These are phyloP conservation scores for Botrytis hyacinthi DNA, from an alignment of 2,329 filamentous ascomycete species.

Conservation along the genomic window DNA sequence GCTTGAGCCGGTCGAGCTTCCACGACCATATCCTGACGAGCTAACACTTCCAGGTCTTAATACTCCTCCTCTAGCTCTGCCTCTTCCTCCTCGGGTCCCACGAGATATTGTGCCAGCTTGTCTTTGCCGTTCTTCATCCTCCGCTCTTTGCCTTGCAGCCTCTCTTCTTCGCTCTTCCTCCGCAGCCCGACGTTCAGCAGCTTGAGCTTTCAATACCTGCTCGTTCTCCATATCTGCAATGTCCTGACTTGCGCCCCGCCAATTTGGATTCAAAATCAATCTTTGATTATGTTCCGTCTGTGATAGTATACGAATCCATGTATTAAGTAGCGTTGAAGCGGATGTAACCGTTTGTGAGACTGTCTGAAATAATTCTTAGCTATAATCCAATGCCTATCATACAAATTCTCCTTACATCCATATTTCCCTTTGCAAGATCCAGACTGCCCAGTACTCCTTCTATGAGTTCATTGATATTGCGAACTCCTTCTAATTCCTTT, in stretches of 20 bases:
- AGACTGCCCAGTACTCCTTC: conserved; percentile 73
- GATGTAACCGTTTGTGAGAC: conserved; percentile 83
- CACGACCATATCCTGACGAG: conserved; percentile 26
- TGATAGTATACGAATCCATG: conserved; percentile 92
- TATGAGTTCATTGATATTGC: conserved; percentile 83
- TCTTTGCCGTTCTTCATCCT: conserved; percentile 54
- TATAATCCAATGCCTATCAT: background rate
- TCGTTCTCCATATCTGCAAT: conserved; percentile 84
- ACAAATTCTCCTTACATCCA: conserved; percentile 56
- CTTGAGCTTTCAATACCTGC: conserved; percentile 68
- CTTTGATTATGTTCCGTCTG: conserved; percentile 98
- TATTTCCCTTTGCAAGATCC: conserved; percentile 71
- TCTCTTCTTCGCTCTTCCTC: conserved; percentile 79
- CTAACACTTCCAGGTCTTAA: conserved; percentile 31
- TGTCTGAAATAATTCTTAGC: conserved; percentile 51
- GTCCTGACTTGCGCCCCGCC: conserved; percentile 87
- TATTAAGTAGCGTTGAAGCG: conserved; percentile 85
- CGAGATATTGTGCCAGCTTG: conserved; percentile 43
- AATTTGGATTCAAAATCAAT: conserved; percentile 80
- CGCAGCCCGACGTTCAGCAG: conserved; percentile 69
- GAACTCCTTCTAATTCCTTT: conserved; percentile 77
- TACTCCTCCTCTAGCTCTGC: conserved; percentile 33
- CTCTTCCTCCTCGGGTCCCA: conserved; percentile 36
- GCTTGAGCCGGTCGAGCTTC: conserved; percentile 3
- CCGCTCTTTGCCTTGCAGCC: conserved; percentile 61